phyloP scores from a whole-genome alignment of 345 rosid species.

The Syzygium aqueum region DNA sequence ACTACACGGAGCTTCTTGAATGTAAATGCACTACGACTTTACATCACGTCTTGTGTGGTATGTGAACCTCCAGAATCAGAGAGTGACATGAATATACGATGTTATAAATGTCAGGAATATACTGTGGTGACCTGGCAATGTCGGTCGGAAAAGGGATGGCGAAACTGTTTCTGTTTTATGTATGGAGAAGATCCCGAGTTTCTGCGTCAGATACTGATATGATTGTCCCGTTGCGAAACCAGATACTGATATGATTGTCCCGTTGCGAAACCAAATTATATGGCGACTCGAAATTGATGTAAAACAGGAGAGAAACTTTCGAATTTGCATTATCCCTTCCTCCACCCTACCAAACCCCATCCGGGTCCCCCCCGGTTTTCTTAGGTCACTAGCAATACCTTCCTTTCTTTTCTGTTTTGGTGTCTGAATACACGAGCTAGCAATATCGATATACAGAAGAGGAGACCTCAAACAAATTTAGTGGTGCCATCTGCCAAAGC shows the following conservation, averaged over 20 bases:
- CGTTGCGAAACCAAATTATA: background rate
- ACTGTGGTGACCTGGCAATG: background rate
- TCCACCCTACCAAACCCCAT: background rate
- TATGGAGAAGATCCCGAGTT: background rate
- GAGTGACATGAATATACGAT: background rate
- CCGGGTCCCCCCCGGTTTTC: background rate
- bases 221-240: background rate
- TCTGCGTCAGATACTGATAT: background rate
- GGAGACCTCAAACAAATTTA: background rate
- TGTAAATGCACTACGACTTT: background rate
- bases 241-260: background rate
- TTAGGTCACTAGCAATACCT: background rate
- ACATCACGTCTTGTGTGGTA: background rate
- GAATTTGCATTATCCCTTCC: background rate
- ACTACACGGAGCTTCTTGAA: background rate
- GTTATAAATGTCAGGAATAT: background rate
- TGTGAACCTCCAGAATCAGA: background rate
- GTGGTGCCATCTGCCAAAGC: background rate
- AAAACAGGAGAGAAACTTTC: background rate
- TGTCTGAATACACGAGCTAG: background rate
- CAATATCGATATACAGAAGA: background rate
- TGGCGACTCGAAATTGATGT: background rate
- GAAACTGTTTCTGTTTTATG: background rate
- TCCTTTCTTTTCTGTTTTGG: background rate
- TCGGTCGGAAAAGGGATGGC: background rate